Evolutionary conservation across 345 rosid genomes (phyloP).

Genomic region (Gossypium longicalyx): DNA sequence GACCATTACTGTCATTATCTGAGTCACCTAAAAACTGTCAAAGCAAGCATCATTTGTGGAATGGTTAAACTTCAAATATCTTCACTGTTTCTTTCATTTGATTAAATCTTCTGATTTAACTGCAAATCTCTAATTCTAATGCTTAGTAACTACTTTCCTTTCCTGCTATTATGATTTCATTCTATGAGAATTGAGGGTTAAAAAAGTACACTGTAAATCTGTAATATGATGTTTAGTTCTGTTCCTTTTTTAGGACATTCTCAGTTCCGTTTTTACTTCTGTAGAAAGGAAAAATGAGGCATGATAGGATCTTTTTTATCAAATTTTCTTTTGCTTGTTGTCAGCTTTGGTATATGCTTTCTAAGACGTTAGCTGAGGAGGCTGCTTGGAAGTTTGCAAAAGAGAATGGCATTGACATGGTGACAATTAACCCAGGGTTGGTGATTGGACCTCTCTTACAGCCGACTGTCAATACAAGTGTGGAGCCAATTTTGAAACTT

Average conservation of each 20-base stretch:
- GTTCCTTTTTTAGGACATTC: neutral
- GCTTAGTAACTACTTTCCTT: neutral
- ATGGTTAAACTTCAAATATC: neutral
- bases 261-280: too few species aligned
- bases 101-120: neutral
- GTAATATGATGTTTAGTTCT: neutral
- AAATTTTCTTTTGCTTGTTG: neutral
- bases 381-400: constrained; percentile 42
- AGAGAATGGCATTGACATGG: constrained; percentile 41
- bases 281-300: neutral
- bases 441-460: constrained; percentile 42
- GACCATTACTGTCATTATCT: neutral
- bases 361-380: constrained; percentile 44
- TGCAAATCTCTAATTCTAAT: neutral
- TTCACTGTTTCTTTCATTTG: neutral
- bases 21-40: neutral
- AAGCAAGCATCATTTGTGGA: neutral
- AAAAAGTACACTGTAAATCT: neutral
- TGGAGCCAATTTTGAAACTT: constrained; percentile 21
- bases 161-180: neutral
- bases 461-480: constrained; percentile 32
- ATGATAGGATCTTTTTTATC: neutral
- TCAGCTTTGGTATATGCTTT: constrained; percentile 37
- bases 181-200: neutral
- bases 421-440: constrained; percentile 34